Evolutionary conservation across 1,284 basidiomycete species (phyloP).

Genomic region (Leccinum griseonigrum): DNA sequence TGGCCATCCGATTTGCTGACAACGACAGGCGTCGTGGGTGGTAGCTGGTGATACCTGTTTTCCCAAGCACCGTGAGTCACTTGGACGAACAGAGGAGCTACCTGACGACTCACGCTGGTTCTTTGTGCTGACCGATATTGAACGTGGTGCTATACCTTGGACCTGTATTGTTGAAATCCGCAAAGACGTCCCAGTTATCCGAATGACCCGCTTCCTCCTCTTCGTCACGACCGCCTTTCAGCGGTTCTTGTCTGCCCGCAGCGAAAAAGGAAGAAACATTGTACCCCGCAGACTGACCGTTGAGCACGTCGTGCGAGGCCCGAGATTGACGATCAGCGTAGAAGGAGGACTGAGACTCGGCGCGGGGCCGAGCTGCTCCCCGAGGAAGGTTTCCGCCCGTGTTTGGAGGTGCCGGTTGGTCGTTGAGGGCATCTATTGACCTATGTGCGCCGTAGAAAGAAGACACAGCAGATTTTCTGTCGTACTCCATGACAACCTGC

Average conservation of each 20-base stretch:
- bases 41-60: constrained; percentile 54
- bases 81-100: background rate
- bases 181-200: constrained; percentile 80
- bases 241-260: constrained; percentile 64
- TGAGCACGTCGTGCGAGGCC: constrained; percentile 45
- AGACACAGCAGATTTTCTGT: constrained; percentile 71
- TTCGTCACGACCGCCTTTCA: constrained; percentile 72
- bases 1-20: constrained; percentile 28
- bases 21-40: constrained; percentile 37
- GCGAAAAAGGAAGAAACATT: constrained; percentile 64
- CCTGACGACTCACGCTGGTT: constrained; percentile 36
- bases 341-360: constrained; percentile 71
- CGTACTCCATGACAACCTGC: constrained; percentile 43
- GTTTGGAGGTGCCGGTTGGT: constrained; percentile 32
- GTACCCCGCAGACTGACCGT: constrained; percentile 56
- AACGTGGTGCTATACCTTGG: constrained; percentile 73
- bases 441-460: constrained; percentile 72
- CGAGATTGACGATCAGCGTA: constrained; percentile 39
- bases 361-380: constrained; percentile 40
- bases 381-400: constrained; percentile 19
- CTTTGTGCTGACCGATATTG: constrained; percentile 36
- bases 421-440: constrained; percentile 58
- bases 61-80: constrained; percentile 6
- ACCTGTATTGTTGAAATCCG: constrained; percentile 88
- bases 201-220: constrained; percentile 37